Percentiles rank a stretch among this genome's conserved stretches.
Evolutionary conservation across 345 rosid genomes (phyloP).

Genomic region (Zanthoxylum bungeanum): DNA sequence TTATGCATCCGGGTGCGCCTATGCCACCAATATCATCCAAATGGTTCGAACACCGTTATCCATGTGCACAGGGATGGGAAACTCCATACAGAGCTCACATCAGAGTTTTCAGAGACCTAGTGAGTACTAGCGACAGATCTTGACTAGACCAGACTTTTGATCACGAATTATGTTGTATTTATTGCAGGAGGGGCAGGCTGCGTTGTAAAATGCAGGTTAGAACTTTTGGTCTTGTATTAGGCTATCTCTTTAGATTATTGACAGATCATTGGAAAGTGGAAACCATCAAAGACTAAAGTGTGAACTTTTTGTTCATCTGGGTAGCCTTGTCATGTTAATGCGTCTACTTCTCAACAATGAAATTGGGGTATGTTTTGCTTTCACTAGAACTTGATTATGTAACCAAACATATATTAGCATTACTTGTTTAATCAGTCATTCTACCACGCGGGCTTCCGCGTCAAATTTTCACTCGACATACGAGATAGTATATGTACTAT

Average conservation of each 20-base stretch:
- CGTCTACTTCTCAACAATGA: background rate
- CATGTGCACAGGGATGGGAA: slow-evolving; percentile 20
- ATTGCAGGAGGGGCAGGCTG: background rate
- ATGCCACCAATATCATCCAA: slow-evolving; percentile 10
- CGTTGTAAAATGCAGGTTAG: background rate
- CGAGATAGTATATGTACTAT: too few relatives aligned
- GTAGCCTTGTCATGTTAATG: background rate
- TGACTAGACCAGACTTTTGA: background rate
- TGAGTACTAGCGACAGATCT: slow-evolving; percentile 2
- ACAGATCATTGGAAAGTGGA: background rate
- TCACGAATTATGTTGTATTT: background rate
- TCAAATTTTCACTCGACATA: too few relatives aligned
- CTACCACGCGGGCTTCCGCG: too few relatives aligned
- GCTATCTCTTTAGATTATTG: background rate
- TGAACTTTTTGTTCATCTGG: background rate
- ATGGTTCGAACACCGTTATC: slow-evolving; percentile 14
- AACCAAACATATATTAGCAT: background rate
- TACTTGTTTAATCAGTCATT: background rate
- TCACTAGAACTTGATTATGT: background rate
- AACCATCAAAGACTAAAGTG: too few relatives aligned
- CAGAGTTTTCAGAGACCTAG: slow-evolving; percentile 12
- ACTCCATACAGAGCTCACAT: slow-evolving; percentile 12
- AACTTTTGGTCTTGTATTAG: background rate
- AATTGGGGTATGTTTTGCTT: background rate
- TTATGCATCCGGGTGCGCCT: slow-evolving; percentile 16